Conservation (phyloP, 2,329 filamentous ascomycete species). For the Periconia sp. region DNA sequence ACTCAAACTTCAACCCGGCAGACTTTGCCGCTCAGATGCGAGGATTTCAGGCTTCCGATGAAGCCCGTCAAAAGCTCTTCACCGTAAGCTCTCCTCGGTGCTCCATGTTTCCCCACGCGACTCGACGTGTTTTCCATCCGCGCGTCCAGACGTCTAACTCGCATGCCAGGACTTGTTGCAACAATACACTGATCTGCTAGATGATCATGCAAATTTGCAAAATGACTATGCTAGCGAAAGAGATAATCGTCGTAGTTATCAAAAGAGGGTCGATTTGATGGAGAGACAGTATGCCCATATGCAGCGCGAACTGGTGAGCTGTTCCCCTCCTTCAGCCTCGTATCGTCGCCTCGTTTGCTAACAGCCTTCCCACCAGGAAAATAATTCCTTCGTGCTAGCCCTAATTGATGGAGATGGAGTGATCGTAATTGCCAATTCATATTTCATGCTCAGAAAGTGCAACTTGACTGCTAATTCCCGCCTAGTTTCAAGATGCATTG, state of each 20-base stretch:
- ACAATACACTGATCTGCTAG: conserved; percentile 25
- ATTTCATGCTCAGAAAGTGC: neutral
- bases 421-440: conserved; percentile 38
- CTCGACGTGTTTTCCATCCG: conserved; percentile 1
- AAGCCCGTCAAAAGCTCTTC: conserved; percentile 39
- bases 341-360: conserved; percentile 4
- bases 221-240: conserved; percentile 36
- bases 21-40: conserved; percentile 32
- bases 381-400: conserved; percentile 48
- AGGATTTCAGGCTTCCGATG: conserved; percentile 37
- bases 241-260: conserved; percentile 35
- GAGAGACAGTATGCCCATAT: conserved; percentile 20
- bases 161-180: conserved; percentile 30
- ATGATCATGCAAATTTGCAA: conserved; percentile 28
- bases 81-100: conserved; percentile 18
- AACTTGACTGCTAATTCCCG: conserved; percentile 1
- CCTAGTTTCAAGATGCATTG: conserved; percentile 48
- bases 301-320: conserved; percentile 29
- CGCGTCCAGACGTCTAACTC: conserved; percentile 15
- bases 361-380: conserved; percentile 25
- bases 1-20: conserved; percentile 18
- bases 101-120: neutral
- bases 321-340: conserved; percentile 4
- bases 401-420: conserved; percentile 55
- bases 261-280: conserved; percentile 23